Conservation (phyloP, 2,329 filamentous ascomycete genomes). For the Clarireedia sp. region DNA sequence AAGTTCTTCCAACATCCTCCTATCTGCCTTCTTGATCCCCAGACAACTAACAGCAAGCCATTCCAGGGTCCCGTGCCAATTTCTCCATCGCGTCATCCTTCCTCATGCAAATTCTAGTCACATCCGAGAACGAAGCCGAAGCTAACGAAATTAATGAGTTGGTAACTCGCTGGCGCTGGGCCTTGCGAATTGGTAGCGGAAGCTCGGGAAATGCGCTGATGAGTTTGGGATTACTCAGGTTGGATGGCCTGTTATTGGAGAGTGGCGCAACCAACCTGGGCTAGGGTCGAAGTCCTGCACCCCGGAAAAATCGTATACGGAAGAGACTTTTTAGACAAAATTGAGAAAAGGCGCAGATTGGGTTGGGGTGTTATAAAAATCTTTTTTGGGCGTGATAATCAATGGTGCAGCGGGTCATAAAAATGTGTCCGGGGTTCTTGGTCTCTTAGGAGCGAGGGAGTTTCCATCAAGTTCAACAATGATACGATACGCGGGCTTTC, state of each 20-base stretch:
- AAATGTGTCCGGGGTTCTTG: no score
- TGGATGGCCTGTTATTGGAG: slow-evolving; percentile 25
- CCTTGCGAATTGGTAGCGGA: slow-evolving; percentile 24
- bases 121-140: slow-evolving; percentile 22
- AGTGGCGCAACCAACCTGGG: slow-evolving; percentile 12
- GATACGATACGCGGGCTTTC: no score
- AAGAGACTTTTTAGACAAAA: no score
- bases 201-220: slow-evolving; percentile 21
- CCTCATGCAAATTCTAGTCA: slow-evolving; percentile 28
- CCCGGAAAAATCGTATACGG: no score
- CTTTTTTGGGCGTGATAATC: no score
- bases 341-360: no score
- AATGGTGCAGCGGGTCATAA: no score
- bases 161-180: slow-evolving; percentile 27
- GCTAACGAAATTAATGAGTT: slow-evolving; percentile 24
- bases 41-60: not conserved
- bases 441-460: no score
- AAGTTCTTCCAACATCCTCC: slow-evolving; percentile 1
- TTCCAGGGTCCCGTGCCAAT: slow-evolving; percentile 27
- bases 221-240: slow-evolving; percentile 26
- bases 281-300: no score
- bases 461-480: no score
- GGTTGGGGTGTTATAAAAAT: no score
- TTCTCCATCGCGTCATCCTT: slow-evolving; percentile 30
- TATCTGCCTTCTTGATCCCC: not conserved